phyloP scores from a whole-genome alignment of 768 basidiomycete species.

The Suillus hirtellus region DNA sequence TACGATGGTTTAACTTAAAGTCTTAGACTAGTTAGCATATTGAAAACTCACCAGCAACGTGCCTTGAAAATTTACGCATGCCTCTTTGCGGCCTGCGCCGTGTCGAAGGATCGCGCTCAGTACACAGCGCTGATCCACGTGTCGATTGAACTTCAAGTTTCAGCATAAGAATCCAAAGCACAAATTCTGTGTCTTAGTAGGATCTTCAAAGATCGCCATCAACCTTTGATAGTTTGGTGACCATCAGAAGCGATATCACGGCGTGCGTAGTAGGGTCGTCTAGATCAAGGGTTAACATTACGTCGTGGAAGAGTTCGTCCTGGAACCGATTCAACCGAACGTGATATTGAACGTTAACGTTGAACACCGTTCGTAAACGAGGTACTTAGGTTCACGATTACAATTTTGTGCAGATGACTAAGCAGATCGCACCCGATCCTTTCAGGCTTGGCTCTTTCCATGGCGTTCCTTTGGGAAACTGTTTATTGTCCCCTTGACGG shows the following conservation, averaged over 20 bases:
- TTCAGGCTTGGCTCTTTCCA: background rate
- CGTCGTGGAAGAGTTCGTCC: background rate
- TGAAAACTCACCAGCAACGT: background rate
- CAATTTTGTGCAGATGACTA: background rate
- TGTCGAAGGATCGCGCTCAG: background rate
- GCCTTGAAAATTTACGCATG: background rate
- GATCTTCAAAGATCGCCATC: background rate
- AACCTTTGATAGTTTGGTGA: background rate
- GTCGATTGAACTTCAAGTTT: background rate
- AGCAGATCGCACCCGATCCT: background rate
- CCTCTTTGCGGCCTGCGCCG: background rate
- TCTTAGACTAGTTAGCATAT: too few species aligned
- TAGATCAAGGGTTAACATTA: background rate
- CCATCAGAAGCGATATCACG: background rate
- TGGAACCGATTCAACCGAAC: background rate
- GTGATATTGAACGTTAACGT: too few species aligned
- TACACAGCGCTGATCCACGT: background rate
- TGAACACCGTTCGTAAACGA: background rate
- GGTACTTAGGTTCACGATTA: background rate
- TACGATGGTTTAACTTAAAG: too few species aligned
- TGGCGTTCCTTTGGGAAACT: background rate
- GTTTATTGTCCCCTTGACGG: conserved; percentile 1
- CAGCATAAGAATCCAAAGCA: background rate
- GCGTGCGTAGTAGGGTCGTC: background rate
- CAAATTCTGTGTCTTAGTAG: background rate